Base-by-base conservation (phyloP, 768 basidiomycete genomes). In the Lanmaoa pseudosensibilis region DNA sequence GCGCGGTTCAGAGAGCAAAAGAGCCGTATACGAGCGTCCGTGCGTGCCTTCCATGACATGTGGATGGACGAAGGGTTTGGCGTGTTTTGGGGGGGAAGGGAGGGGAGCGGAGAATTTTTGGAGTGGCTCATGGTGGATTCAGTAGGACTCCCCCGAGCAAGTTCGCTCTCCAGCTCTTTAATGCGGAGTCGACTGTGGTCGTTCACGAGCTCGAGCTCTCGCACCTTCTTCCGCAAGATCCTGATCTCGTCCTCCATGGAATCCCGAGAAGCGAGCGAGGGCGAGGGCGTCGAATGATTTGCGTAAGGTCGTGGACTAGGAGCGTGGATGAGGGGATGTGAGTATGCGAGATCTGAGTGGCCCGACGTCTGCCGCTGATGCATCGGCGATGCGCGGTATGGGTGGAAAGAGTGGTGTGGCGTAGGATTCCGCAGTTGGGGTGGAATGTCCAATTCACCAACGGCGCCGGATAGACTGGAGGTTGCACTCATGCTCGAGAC, bases 1-100 rank as follows among this genome's bases (percentile, higher is more conserved):
- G 91, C 91, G 49, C 92, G 84, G 71, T 94, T 93, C 32, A 90
- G 77, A 4, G 90, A 88, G 69, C 91, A 94, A 73, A 86, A 88
- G 43, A 83, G 77, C 52, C 83, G 83, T 60, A 78, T 75, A 37
- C 92, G 87, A 6, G 86, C 82, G 21, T 89, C 85, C 1, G 89
- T 92, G 55, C 91, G 87, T 10, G 78, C 76, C 46, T 80, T 81
- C 91, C 91, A 92, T 3, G 83, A 78, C 30, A 77, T 73, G 45
- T 84, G 78, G 16, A 81, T 64, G 13, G 78, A 75, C 10, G 74
- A 66, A 11, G 79, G 76, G 1, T 74, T 74, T 0, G 77, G 73
- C 6, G 75, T 71, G 13, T 62, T 69, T 46, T 40, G 68, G 7
- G 47, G 56, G 5, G 59, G 54, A 57, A 67, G 60, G 45, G 66